phyloP scores from a whole-genome alignment of 805 yeast species.

The Candida namnaoensis region DNA sequence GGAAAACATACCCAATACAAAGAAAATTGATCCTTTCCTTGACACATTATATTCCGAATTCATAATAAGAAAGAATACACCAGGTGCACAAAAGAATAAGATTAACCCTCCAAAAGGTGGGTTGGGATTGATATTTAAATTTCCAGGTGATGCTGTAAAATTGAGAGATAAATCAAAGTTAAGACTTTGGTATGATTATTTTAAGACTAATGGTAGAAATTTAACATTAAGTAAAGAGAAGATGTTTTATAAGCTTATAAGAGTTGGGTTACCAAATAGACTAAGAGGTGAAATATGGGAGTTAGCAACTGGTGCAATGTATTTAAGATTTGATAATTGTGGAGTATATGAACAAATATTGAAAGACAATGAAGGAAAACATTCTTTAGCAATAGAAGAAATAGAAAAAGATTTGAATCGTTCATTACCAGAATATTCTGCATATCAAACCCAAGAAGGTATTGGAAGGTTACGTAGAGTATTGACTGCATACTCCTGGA shows the following conservation, averaged over 20 bases:
- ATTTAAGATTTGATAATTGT: constrained; percentile 52
- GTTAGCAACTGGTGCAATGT: constrained; percentile 79
- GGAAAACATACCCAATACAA: constrained; percentile 54
- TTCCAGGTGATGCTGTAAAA: constrained; percentile 81
- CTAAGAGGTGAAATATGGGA: constrained; percentile 97
- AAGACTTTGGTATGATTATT: constrained; percentile 90
- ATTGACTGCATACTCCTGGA: constrained; percentile 92
- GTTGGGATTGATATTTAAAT: constrained; percentile 73
- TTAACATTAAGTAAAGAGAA: constrained; percentile 66
- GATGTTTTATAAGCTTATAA: constrained; percentile 69
- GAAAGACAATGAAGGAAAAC: constrained; percentile 50
- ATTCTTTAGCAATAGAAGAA: constrained; percentile 86
- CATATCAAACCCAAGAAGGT: constrained; percentile 83
- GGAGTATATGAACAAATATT: constrained; percentile 53
- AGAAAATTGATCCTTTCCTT: constrained; percentile 54
- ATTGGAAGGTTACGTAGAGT: constrained; percentile 80
- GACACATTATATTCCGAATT: constrained; percentile 82
- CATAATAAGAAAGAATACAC: constrained; percentile 42
- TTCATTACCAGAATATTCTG: constrained; percentile 92
- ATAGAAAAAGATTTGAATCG: constrained; percentile 94
- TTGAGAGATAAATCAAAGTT: constrained; percentile 76
- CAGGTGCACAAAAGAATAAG: constrained; percentile 22
- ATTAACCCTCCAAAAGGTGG: constrained; percentile 71
- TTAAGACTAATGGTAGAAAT: constrained; percentile 77
- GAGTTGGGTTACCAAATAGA: constrained; percentile 93